Evolutionary conservation across 768 basidiomycete species (phyloP), one percentile per base, ranked within the genome.

Genomic region (Ephemerocybe angulata): DNA sequence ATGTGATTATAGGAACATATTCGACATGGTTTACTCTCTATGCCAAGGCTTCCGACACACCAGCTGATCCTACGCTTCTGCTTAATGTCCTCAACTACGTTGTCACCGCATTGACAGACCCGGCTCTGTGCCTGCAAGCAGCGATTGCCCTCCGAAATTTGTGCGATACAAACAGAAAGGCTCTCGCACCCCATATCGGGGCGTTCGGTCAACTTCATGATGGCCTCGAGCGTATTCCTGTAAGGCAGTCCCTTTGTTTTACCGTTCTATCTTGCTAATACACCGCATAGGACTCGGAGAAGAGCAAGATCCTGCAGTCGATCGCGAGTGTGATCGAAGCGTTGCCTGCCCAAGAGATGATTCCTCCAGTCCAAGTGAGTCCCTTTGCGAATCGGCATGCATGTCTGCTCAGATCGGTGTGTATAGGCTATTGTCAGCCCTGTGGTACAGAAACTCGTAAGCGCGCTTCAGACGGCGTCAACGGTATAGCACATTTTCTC

Each of bases 271-370:
- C 22, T 29, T 31, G 35, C 37, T n/a, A 49, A 15, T 35, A 28
- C 30, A 38, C 25, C 15, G 7, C 4, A 28, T 31, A 90, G 86
- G 89, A 91, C 61, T 83, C 86, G 21, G 93, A 96, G 69, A 90
- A 89, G 70, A 82, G 84, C 60, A 97, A 95, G 70, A 90, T 97
- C 1, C 73, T 97, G 42, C 90, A 97, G 65, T 91, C 89, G 0
- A 95, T 98, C 50, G 85, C 92, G 1, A 96, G 93, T 58, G 92
- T 98, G 3, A 89, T 97, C 29, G 91, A 97, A 63, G 95, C 94
- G 0, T 70, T 98, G 47, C 87, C 90, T 0, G 85, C 91, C 0
- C 74, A 74, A 38, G 87, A 93, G 40, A 89, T 83, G 53, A 86
- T 96, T 25, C 78, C 83, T 0, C 89, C 93, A 0, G 78, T 95